These are phyloP conservation scores for Candolleomyces eurysporus DNA, from an alignment of 768 basidiomycete genomes.

Conservation along the genomic window DNA sequence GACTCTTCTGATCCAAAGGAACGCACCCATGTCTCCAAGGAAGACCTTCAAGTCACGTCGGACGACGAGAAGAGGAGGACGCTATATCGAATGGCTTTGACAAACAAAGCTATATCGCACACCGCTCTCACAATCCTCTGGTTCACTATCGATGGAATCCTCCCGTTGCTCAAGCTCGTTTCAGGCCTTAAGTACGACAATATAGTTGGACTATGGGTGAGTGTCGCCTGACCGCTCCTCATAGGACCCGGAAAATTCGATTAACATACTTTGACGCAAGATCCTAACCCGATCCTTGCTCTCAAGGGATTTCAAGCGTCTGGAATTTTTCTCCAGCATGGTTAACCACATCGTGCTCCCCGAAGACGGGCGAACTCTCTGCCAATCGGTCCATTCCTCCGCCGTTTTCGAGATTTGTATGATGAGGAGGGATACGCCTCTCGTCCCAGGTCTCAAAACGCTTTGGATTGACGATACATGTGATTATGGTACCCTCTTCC, in stretches of 20 bases:
- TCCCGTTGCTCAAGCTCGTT: neutral
- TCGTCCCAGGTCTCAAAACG: neutral
- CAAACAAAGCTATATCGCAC: neutral
- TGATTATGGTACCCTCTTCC: neutral
- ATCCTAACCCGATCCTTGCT: neutral
- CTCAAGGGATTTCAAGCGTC: neutral
- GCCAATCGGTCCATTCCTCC: neutral
- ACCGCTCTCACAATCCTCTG: neutral
- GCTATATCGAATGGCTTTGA: neutral
- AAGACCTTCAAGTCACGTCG: neutral
- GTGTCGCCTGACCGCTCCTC: neutral
- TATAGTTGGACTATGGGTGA: neutral
- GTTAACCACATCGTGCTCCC: neutral
- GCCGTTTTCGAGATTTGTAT: neutral
- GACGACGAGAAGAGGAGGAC: neutral
- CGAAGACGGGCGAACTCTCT: neutral
- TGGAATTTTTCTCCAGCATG: neutral
- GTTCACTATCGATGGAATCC: neutral
- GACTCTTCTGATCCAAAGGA: neutral
- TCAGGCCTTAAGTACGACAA: neutral
- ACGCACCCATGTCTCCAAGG: neutral
- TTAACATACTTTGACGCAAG: neutral
- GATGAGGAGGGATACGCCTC: neutral
- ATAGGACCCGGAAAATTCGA: neutral
- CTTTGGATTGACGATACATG: neutral